Base-by-base conservation (phyloP, 805 yeast genomes). In the Alloascoidea africana region DNA sequence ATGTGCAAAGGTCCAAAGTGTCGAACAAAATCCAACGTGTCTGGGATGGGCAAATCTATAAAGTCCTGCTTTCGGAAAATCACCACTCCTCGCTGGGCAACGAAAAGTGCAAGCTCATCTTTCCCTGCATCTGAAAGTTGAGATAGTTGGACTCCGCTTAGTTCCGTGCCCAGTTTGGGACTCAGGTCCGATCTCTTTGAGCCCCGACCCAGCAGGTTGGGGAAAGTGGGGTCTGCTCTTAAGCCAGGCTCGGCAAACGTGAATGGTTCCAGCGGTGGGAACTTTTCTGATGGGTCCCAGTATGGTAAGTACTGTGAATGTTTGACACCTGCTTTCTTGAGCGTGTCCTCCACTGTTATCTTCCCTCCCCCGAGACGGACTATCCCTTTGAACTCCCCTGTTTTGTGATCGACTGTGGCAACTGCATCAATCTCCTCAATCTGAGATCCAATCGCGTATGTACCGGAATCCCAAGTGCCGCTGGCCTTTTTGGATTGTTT, bases 81-180 rank as follows among this genome's bases (percentile, higher is more conserved):
- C 32, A 76, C 81, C 27, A 79, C 81, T 44, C 85, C 86, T 45
- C 84, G 62, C 54, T 76, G 74, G 15, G 82, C 87, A 37, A 77
- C 78, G 18, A 66, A 62, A 32, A 73, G 58, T 2, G 87, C 85
- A 42, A 80, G 62, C 44, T 80, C 89, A 46, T 79, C 76, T 52
- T 73, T 75, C 23, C 68, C 84, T 14, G 58, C 55, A 36, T 62
- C 65, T 38, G 63, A 52, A 39, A 80, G 59, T 33, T 63, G 54
- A 4, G 79, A 68, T 36, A 80, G 60, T 51, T 80, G 86, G 34
- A 80, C 52, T 15, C 82, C 82, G 18, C 54, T 54, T 36, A 80
- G 58, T 46, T 73, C 81, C 13, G 75, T 56, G 14, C 89, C 89
- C 36, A 80, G 60, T 50, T 73, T 77, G 35, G 91, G 87, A 2